Base-by-base conservation (phyloP, 1,284 basidiomycete species). In the Garcileccinum viscosum region DNA sequence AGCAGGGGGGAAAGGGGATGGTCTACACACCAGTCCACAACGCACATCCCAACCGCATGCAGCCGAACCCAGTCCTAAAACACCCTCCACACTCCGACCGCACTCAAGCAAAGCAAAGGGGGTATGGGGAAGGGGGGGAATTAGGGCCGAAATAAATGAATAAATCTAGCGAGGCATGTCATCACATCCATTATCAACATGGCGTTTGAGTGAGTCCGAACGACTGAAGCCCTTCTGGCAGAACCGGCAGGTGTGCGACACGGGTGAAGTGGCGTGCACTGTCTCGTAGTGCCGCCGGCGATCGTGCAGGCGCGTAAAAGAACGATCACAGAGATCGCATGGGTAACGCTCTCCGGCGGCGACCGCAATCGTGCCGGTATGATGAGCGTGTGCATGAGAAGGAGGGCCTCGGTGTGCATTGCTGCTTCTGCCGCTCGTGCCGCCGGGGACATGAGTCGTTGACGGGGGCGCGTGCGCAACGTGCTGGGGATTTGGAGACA, bases 191-290 rank as follows among this genome's bases (percentile, higher is more conserved):
- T 92, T 91, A 82, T 93, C 90, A 66, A 90, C 70, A 77, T 88
- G 87, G 67, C 87, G 82, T 77, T 88, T 88, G 69, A 88, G 82
- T 69, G 87, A 88, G 77, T 88, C 87, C 35, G 83, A 79, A 4
- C 92, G 87, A 80, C 90, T 91, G 78, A 93, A 93, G 74, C 89
- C 88, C 79, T 92, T 93, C 71, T 85, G 84, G 80, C 92, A 94
- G 77, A 84, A 89, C 35, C 84, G 85, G 80, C 92, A 93, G 64
- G 84, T 84, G 77, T 93, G 91, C 68, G 86, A 80, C 66, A 88
- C 83, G 58, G 89, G 88, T 24, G 84, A 84, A 33, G 87, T 75
- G 64, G 87, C 83, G 74, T 93, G 91, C 74, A 92, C 90, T n/a
- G 89, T 91, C 80, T 93, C 91, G 72, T 88, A 87, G 81, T 94